Percentiles rank a stretch among this genome's conserved stretches.
These are phyloP conservation scores for Alternaria conjuncta DNA, from an alignment of 2,329 filamentous ascomycete genomes.

Conservation along the genomic window DNA sequence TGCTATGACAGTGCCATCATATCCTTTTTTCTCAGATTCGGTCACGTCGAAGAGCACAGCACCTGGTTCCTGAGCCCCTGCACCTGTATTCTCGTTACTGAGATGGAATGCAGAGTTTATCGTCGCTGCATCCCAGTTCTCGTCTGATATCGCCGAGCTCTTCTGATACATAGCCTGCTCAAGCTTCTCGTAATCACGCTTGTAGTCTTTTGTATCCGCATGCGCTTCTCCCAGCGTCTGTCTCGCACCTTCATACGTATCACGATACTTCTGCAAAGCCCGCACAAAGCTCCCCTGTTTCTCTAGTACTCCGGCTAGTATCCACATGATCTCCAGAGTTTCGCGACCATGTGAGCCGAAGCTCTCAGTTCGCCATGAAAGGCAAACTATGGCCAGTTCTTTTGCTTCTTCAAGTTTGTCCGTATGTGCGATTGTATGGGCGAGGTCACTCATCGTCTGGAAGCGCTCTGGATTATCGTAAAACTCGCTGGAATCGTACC, in stretches of 20 bases:
- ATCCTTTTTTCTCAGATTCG: not conserved
- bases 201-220: not conserved
- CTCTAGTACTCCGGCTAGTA: not conserved
- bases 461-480: not conserved
- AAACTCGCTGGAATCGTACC: not conserved
- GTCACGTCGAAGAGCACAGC: not conserved
- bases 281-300: not conserved
- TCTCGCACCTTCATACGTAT: not conserved
- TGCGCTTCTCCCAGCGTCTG: not conserved
- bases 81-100: not conserved
- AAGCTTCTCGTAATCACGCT: not conserved
- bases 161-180: not conserved
- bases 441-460: not conserved
- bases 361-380: not conserved
- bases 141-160: not conserved
- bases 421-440: not conserved
- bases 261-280: not conserved
- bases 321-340: not conserved
- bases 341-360: not conserved
- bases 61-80: not conserved
- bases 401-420: not conserved
- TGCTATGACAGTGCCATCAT: not conserved
- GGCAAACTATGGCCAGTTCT: not conserved
- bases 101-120: too few relatives aligned
- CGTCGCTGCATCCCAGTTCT: not conserved